Percentiles rank a stretch among this genome's conserved stretches.
These are phyloP conservation scores for Stenocarpella maydis DNA, from an alignment of 2,329 filamentous ascomycete genomes.

Conservation along the genomic window DNA sequence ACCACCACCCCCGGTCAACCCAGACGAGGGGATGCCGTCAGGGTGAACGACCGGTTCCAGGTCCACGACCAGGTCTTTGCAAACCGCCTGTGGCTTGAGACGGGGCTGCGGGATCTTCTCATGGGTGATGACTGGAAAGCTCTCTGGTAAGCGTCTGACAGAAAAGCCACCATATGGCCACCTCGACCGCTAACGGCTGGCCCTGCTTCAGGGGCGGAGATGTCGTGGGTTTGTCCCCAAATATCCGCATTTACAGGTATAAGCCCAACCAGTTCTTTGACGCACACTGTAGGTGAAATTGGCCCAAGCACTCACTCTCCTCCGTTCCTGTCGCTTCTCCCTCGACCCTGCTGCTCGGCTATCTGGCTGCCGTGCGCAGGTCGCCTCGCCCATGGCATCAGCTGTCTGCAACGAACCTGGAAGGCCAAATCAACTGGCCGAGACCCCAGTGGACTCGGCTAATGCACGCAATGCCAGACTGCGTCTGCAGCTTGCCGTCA, in stretches of 20 bases:
- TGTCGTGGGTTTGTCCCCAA: conserved; percentile 84
- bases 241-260: conserved; percentile 91
- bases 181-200: background rate
- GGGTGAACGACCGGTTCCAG: conserved; percentile 91
- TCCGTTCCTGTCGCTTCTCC: background rate
- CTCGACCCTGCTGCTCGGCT: background rate
- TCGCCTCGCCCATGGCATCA: background rate
- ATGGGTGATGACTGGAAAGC: conserved; percentile 50
- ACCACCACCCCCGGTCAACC: conserved; percentile 81
- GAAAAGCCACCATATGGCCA: background rate
- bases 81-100: conserved; percentile 77
- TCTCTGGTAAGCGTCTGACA: conserved; percentile 53
- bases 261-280: conserved; percentile 88
- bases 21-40: conserved; percentile 80
- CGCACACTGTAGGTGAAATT: conserved; percentile 76
- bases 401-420: conserved; percentile 3
- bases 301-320: background rate
- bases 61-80: conserved; percentile 80
- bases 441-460: conserved; percentile 14
- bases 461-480: conserved; percentile 6
- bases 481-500: background rate
- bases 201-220: conserved; percentile 75
- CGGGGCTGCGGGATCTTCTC: conserved; percentile 73
- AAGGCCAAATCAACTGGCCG: background rate
- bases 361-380: background rate